Evolutionary conservation across 164 flowering plant species (phyloP).

Genomic region (Vitis labrusca): DNA sequence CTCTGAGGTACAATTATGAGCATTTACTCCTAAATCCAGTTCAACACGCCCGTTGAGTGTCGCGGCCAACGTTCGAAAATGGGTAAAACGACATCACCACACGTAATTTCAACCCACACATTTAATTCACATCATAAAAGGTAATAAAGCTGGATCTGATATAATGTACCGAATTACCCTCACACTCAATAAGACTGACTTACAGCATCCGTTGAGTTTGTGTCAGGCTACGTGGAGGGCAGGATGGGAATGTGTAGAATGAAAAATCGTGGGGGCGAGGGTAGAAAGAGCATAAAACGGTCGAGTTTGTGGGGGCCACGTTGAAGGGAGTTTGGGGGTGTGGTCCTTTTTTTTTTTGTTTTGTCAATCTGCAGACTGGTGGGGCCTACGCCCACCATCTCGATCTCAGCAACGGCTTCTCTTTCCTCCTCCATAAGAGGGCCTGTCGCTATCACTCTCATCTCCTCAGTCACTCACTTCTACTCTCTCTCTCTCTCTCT

Average conservation of each 20-base stretch:
- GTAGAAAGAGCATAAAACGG: slow-evolving; percentile 3
- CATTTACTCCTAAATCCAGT: too few species aligned
- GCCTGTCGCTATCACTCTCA: not conserved
- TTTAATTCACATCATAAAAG: too few species aligned
- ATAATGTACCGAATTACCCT: too few species aligned
- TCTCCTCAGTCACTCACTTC: not conserved
- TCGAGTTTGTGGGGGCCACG: slow-evolving; percentile 17
- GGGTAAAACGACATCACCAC: too few species aligned
- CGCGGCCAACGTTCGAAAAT: too few species aligned
- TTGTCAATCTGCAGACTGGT: slow-evolving; percentile 9
- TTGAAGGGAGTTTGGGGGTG: not conserved
- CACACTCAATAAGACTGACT: too few species aligned
- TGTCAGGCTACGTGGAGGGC: not conserved
- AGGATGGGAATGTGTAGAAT: too few species aligned
- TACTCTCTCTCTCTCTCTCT: not conserved
- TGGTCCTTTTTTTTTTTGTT: slow-evolving; percentile 1
- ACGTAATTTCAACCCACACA: too few species aligned
- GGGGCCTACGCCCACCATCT: slow-evolving; percentile 18
- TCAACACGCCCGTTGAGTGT: too few species aligned
- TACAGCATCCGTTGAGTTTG: too few species aligned
- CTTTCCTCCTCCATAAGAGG: slow-evolving; percentile 1
- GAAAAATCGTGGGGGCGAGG: not conserved
- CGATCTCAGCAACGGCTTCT: slow-evolving; percentile 7
- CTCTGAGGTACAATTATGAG: too few species aligned
- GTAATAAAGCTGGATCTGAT: too few species aligned